Percentiles rank a stretch among this genome's conserved stretches.
These are phyloP conservation scores for Neurospora intermedia DNA, from an alignment of 495 filamentous ascomycete genomes.

Conservation along the genomic window DNA sequence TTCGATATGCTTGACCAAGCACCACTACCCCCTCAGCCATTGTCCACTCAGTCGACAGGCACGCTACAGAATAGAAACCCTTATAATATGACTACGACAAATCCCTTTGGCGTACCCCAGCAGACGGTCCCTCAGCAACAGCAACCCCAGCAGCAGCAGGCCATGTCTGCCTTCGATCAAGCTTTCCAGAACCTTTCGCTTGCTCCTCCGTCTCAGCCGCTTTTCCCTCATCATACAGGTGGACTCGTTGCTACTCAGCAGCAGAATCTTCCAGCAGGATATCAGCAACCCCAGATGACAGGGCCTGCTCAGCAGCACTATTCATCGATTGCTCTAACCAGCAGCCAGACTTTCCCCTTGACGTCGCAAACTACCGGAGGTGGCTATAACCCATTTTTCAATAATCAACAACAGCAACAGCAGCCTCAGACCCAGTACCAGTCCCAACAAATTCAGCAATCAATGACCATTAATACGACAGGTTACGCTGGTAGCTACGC, in stretches of 20 bases:
- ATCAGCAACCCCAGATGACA: conserved; percentile 46
- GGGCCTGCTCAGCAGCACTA: conserved; percentile 49
- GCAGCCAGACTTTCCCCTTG: conserved; percentile 37
- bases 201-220: conserved; percentile 44
- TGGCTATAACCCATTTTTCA: conserved; percentile 58
- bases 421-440: conserved; percentile 2
- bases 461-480: conserved; percentile 31
- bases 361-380: conserved; percentile 21
- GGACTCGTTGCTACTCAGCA: conserved; percentile 52
- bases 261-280: conserved; percentile 28
- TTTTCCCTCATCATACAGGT: conserved; percentile 80
- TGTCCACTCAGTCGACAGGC: conserved; percentile 48
- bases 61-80: conserved; percentile 44
- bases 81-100: conserved; percentile 29
- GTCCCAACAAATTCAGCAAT: conserved; percentile 7
- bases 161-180: conserved; percentile 40
- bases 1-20: conserved; percentile 46
- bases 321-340: conserved; percentile 30
- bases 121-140: conserved; percentile 5
- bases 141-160: conserved; percentile 18
- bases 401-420: conserved; percentile 23
- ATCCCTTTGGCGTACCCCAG: conserved; percentile 37
- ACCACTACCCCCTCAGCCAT: conserved; percentile 33
- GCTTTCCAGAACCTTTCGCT: conserved; percentile 68
- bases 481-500: conserved; percentile 17